Evolutionary conservation across 23 red algal genomes (phyloP), one percentile per base, ranked within the genome.

Genomic region (Cyanidioschyzon merolae): DNA sequence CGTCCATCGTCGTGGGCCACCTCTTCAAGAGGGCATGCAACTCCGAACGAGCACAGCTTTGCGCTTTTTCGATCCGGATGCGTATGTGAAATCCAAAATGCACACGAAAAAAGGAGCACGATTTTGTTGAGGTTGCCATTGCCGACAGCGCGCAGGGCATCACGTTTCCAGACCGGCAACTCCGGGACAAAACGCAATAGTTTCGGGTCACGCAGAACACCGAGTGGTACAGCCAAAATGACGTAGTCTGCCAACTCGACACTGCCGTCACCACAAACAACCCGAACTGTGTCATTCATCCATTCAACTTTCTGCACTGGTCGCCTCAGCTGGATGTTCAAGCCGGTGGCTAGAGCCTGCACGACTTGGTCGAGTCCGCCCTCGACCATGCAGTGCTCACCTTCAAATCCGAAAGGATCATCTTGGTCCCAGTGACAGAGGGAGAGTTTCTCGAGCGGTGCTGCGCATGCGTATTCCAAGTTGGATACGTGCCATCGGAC

Each of bases 41-140:
- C 54, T 31, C 58, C 38, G 41, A 71, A 58, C 0, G 38, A 71
- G 16, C 29, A 32, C 12, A 71, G n/a, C 29, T 25, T 71, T 27
- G 16, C n/a, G n/a, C 2, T 7, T 7, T 17, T 7, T 24, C 7
- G n/a, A 27, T 71, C 63, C 21, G 12, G 2, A 35, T 32, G 3
- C 34, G 83, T 77, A 15, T 75, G 39, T 31, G 67, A 45, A 29
- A 34, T 39, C 90, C 90, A 95, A 82, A 95, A 95, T 39, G 80
- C 58, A 2, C 68, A 0, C 40, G 76, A 34, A 68, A 96, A 90
- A 36, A 79, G 80, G 12, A 96, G 58, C 57, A 85, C 83, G 32
- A 96, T 80, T 79, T 96, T 96, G 87, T 96, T 85, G 36, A 96
- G 39, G 25, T 86, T 67, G 7, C 92, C 92, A 82, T 85, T 86